phyloP scores from a whole-genome alignment of 1,284 basidiomycete genomes.

The Papiliotrema laurentii region DNA sequence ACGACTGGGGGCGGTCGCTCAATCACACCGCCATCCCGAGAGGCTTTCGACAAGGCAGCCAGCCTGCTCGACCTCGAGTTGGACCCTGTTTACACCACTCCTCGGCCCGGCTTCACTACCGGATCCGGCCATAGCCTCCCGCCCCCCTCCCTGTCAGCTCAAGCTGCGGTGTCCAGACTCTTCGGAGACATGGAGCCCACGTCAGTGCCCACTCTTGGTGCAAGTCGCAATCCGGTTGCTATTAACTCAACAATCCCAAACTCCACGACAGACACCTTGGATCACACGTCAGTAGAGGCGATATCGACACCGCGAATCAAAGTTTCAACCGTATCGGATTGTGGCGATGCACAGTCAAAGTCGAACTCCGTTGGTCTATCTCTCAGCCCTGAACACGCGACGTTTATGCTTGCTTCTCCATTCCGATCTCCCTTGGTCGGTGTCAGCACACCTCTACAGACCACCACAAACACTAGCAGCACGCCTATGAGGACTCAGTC shows the following conservation, averaged over 20 bases:
- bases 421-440: neutral
- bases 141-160: constrained; percentile 16
- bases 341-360: too few relatives aligned
- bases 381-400: too few relatives aligned
- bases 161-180: constrained; percentile 6
- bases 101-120: constrained; percentile 11
- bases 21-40: constrained; percentile 1
- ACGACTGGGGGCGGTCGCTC: neutral
- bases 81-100: neutral
- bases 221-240: too few relatives aligned
- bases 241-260: too few relatives aligned
- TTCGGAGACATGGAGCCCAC: constrained; percentile 12
- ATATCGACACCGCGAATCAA: too few relatives aligned
- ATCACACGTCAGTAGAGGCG: too few relatives aligned
- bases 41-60: constrained; percentile 1
- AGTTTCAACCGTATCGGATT: too few relatives aligned
- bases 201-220: neutral
- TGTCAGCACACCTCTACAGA: constrained; percentile 3
- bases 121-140: constrained; percentile 13
- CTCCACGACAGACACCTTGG: too few relatives aligned
- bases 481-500: constrained; percentile 6
- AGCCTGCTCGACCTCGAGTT: constrained; percentile 5
- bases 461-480: constrained; percentile 11
- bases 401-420: neutral
- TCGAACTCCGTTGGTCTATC: too few relatives aligned